Evolutionary conservation across 2,329 filamentous ascomycete species (phyloP).

Genomic region (Pseudogymnoascus sp.): DNA sequence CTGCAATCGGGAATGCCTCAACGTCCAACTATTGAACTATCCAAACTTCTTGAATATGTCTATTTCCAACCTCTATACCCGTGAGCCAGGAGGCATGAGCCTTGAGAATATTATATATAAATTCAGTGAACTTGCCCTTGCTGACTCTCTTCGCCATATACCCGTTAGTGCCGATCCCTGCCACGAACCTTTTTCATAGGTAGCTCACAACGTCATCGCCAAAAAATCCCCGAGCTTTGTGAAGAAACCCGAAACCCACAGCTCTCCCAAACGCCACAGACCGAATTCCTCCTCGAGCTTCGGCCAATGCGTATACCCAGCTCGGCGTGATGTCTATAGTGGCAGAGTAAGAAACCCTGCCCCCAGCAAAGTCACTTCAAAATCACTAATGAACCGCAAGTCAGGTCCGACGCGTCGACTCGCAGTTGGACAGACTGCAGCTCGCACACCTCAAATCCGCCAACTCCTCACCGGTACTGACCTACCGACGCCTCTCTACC

Average conservation of each 20-base stretch:
- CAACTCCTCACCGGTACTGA: conserved; percentile 19
- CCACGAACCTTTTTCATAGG: background rate
- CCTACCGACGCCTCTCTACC: conserved; percentile 26
- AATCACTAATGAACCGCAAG: conserved; percentile 14
- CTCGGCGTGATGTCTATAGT: conserved; percentile 37
- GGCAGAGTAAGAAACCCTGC: conserved; percentile 33
- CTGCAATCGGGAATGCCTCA: background rate
- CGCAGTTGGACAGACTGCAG: conserved; percentile 57
- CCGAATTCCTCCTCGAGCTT: background rate
- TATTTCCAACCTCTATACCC: background rate
- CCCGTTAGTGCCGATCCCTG: background rate
- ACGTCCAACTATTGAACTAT: background rate
- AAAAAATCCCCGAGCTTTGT: background rate
- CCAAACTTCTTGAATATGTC: background rate
- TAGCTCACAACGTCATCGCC: background rate
- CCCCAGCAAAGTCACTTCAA: conserved; percentile 8
- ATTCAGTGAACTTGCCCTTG: background rate
- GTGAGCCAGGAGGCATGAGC: background rate
- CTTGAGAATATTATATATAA: background rate
- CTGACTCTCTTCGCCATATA: background rate
- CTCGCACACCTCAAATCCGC: conserved; percentile 35
- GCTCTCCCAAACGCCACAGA: background rate
- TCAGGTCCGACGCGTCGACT: conserved; percentile 55
- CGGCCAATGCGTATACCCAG: background rate
- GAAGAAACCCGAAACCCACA: background rate